A percentile compares a stretch with the other conserved stretches of the same genome.
Evolutionary conservation across 306 rosid genomes (phyloP).

Genomic region (Gillenia trifoliata): DNA sequence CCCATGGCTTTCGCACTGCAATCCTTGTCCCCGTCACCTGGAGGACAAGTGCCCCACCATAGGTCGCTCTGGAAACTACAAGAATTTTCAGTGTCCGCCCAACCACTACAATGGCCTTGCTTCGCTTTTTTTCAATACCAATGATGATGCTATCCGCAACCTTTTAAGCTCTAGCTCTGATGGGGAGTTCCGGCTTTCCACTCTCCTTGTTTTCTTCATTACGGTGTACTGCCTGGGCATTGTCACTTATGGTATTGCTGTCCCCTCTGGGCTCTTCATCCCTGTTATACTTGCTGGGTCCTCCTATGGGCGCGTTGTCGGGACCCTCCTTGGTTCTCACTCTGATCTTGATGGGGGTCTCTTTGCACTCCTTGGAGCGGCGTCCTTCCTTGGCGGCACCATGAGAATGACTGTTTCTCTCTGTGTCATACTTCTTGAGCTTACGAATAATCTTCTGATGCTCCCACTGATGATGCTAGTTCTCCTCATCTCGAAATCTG

Average conservation of each 20-base stretch:
- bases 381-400: constrained; percentile 90
- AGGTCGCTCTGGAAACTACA: constrained; percentile 65
- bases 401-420: constrained; percentile 95
- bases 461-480: constrained; percentile 76
- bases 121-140: constrained; percentile 67
- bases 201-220: constrained; percentile 58
- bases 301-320: constrained; percentile 70
- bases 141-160: constrained; percentile 70
- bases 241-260: constrained; percentile 74
- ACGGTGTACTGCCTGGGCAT: constrained; percentile 61
- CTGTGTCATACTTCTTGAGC: constrained; percentile 77
- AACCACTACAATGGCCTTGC: constrained; percentile 76
- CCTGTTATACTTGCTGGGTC: constrained; percentile 83
- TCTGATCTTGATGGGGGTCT: constrained; percentile 56
- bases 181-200: constrained; percentile 49
- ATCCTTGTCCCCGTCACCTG: constrained; percentile 53
- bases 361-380: constrained; percentile 88
- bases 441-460: constrained; percentile 63
- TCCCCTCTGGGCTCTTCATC: constrained; percentile 81
- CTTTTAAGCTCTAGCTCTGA: constrained; percentile 43
- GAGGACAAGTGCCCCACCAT: constrained; percentile 55
- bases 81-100: constrained; percentile 67
- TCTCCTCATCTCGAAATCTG: constrained; percentile 63
- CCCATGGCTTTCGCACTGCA: constrained; percentile 67
- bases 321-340: constrained; percentile 40